Percentiles rank a stretch among this genome's conserved stretches.
Evolutionary conservation across 805 yeast species (phyloP).

Genomic region (Ogataea polymorpha): DNA sequence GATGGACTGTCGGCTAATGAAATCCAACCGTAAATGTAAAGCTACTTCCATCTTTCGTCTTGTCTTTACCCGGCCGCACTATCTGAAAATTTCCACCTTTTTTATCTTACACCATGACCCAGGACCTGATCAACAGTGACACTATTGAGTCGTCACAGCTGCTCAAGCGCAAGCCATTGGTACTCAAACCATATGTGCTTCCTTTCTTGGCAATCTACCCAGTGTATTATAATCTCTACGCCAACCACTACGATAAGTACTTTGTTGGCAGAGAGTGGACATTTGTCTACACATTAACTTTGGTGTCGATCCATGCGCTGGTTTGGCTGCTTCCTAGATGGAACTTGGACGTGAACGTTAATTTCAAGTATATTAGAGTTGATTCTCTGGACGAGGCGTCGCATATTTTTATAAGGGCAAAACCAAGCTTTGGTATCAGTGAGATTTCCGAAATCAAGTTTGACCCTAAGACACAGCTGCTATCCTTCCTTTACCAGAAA

Average conservation of each 20-base stretch:
- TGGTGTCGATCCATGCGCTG: constrained; percentile 69
- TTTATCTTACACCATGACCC: constrained; percentile 21
- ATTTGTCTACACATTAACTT: constrained; percentile 74
- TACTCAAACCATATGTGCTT: constrained; percentile 72
- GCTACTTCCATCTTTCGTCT: no score
- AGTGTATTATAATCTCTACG: constrained; percentile 60
- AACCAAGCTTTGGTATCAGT: constrained; percentile 82
- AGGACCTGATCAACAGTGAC: constrained; percentile 60
- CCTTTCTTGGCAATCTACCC: constrained; percentile 84
- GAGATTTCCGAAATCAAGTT: constrained; percentile 68
- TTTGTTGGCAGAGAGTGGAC: constrained; percentile 96
- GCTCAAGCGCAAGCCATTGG: constrained; percentile 61
- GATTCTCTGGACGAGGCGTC: constrained; percentile 58
- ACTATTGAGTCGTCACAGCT: constrained; percentile 70
- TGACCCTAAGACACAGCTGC: constrained; percentile 51
- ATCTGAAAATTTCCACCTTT: constrained; percentile 8
- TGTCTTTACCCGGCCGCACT: constrained; percentile 10
- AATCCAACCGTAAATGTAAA: no score
- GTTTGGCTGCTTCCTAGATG: constrained; percentile 91
- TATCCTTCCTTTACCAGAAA: constrained; percentile 83
- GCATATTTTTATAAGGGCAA: constrained; percentile 73
- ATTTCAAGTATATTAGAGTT: constrained; percentile 63
- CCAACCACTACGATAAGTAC: constrained; percentile 68
- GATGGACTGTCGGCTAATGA: no score
- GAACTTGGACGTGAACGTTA: constrained; percentile 69